Evolutionary conservation across 1,284 basidiomycete genomes (phyloP), one percentile per base, ranked within the genome.

Genomic region (Irpex sp.): DNA sequence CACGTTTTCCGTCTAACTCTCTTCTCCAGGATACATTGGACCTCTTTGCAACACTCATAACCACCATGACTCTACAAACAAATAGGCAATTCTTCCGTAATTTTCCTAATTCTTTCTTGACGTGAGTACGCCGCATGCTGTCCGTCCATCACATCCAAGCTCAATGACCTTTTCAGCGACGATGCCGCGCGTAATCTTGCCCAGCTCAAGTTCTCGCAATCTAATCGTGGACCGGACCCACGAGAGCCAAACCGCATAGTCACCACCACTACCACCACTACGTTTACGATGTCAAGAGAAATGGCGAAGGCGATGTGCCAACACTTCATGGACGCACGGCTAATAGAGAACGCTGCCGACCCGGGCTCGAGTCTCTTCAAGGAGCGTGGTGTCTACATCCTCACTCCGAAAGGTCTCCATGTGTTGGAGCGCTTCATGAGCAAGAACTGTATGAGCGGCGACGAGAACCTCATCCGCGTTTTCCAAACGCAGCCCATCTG

Each of bases 281-380:
- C 97, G 21, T 99, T 99, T 78, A 96, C 95, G 66, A 99, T 99
- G 97, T 95, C 94, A 67, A 89, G 95, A 68, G 97, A 99, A 56
- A 99, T 99, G 92, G 97, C 97, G 65, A 97, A 98, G 79, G 95
- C 94, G 39, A 98, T 99, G 88, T 95, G 95, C 77, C 97, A 99
- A 77, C 96, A 98, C 73, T 99, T 98, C 74, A 97, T 99, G 93
- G 97, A 99, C 68, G 96, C 97, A 58, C 92, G 95, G 65, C 84
- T 99, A 67, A 95, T 99, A 68, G 96, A 98, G 77, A 98, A 98
- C 74, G 96, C 95, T 11, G 89, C 93, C 17, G 97, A 99, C 77
- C 88, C 91, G 19, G 82, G 84, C 35, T 92, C 91, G 21, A 90
- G 90, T 70, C 83, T 92, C 53, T 99, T 99, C 90, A 98, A 98